Evolutionary conservation across 2,329 filamentous ascomycete genomes (phyloP), one percentile per base, ranked within the genome.

Genomic region (Phyllosticta citriasiana): DNA sequence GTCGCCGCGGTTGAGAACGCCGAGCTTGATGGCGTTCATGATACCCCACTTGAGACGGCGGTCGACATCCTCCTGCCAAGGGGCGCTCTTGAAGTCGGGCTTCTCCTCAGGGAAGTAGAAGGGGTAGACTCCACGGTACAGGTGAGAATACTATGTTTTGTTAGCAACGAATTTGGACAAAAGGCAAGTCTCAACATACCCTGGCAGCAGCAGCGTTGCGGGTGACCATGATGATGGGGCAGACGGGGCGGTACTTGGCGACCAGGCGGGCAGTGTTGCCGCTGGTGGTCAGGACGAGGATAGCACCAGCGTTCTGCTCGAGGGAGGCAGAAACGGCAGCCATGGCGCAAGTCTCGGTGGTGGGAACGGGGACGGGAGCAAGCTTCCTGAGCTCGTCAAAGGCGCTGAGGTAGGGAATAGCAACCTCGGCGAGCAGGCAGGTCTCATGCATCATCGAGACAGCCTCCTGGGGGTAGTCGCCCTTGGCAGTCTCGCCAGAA

Each of bases 1-100:
- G 72, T 91, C 89, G 66, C 86, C 88, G 72, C 84, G 79, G 72
- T 79, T 82, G 65, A 95, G 79, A 56, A 92, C 84, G 68, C 86
- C 85, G 65, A 99, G 88, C 77, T 88, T 85, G 71, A 96, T 84
- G 69, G 91, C 94, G 74, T 91, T 85, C 74, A 84, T 80, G 75
- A 99, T 90, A 75, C 90, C 94, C 92, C 93, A 99, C 84, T 93
- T 96, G 77, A 99, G 90, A 73, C 94, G 91, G 75, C 87, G 86
- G 79, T 99, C 94, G 69, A 99, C 94, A 78, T 99, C 93, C 82
- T 97, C 91, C 81, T 99, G 94, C 94, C 94, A 99, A 79, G 95
- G 92, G 71, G 88, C 85, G 77, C 88, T 84, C 75, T 83, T 84
- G 79, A 97, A 99, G 80, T 99, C 91, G 69, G 94, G 94, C 86